phyloP scores from a whole-genome alignment of 2,329 filamentous ascomycete species.

The Acephala macrosclerotiorum region DNA sequence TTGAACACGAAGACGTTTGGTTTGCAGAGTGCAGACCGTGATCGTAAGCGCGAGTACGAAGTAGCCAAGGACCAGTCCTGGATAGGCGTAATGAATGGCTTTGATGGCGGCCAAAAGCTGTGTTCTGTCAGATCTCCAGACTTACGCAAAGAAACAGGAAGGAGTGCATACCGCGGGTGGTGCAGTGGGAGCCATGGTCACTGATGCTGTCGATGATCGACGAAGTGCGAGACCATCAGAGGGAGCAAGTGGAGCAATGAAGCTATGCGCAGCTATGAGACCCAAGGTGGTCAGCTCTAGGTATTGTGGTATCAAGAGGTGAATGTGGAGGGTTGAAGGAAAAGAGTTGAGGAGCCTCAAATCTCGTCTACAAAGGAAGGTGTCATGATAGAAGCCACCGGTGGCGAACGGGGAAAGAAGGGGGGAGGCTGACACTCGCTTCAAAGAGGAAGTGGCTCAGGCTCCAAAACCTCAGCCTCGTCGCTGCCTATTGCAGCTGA shows the following conservation, averaged over 20 bases:
- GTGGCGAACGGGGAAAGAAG: background rate
- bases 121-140: slow-evolving; percentile 17
- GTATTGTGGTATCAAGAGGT: slow-evolving; percentile 6
- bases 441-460: slow-evolving; percentile 13
- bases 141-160: background rate
- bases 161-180: slow-evolving; percentile 20
- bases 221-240: slow-evolving; percentile 1
- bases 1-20: slow-evolving; percentile 47
- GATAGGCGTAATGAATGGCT: slow-evolving; percentile 64
- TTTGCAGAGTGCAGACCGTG: slow-evolving; percentile 61
- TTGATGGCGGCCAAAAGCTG: slow-evolving; percentile 26
- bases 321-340: background rate
- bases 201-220: background rate
- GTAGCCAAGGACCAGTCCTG: slow-evolving; percentile 62
- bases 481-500: slow-evolving; percentile 6
- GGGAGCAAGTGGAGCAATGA: background rate
- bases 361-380: background rate
- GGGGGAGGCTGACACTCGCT: slow-evolving; percentile 4
- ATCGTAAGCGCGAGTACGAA: slow-evolving; percentile 60
- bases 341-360: background rate
- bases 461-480: background rate
- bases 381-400: background rate
- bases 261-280: slow-evolving; percentile 6
- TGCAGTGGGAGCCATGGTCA: slow-evolving; percentile 19
- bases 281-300: slow-evolving; percentile 16